Evolutionary conservation across 345 rosid species (phyloP).

Genomic region (Dovyalis caffra): DNA sequence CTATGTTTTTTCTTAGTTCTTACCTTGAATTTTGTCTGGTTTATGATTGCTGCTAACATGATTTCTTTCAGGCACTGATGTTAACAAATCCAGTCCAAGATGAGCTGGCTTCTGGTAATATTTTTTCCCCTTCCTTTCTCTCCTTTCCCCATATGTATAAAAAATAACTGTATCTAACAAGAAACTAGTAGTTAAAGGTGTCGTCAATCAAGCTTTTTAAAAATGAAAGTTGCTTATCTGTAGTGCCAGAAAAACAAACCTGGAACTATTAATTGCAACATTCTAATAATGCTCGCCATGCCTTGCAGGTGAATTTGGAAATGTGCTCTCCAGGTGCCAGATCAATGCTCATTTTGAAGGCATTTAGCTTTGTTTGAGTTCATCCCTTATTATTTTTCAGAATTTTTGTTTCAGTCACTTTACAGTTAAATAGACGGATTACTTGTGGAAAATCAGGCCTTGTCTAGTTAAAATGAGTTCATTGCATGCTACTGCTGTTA

Average conservation of each 20-base stretch:
- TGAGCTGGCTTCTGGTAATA: neutral
- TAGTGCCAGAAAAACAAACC: neutral
- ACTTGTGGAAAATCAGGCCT: neutral
- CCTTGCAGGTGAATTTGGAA: neutral
- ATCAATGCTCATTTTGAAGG: neutral
- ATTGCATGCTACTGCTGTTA: neutral
- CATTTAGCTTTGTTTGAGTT: neutral
- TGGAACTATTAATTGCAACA: neutral
- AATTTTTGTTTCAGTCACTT: neutral
- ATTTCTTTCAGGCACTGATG: neutral
- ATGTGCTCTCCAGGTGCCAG: neutral
- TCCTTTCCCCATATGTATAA: neutral
- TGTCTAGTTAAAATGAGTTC: neutral
- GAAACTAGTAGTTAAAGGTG: neutral
- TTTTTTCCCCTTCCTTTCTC: neutral
- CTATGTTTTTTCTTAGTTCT: neutral
- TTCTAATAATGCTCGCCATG: neutral
- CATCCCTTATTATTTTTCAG: neutral
- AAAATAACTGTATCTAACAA: neutral
- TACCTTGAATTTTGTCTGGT: neutral
- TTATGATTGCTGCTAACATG: neutral
- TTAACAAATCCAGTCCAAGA: neutral
- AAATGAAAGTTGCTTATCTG: neutral
- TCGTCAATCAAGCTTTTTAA: neutral
- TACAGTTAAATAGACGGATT: neutral